Evolutionary conservation across 1,284 basidiomycete genomes (phyloP).

Genomic region (Trichosporon sp.): DNA sequence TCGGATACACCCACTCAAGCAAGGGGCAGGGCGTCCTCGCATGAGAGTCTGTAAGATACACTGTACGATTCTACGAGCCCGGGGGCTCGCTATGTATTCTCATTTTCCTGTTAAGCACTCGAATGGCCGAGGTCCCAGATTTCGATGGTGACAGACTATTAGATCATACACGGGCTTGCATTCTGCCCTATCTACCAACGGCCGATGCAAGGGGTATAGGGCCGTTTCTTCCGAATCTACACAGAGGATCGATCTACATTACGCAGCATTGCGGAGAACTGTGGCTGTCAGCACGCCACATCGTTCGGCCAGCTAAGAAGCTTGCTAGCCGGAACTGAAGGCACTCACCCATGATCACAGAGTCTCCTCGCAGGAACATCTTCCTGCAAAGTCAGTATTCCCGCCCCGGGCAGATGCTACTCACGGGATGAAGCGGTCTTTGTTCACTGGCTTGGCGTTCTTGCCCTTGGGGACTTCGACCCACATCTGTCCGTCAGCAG

Average conservation of each 20-base stretch:
- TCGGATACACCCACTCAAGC: conserved; percentile 36
- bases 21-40: conserved; percentile 41
- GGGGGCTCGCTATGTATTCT: background rate
- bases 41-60: conserved; percentile 1
- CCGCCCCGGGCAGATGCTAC: conserved; percentile 58
- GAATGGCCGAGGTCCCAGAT: background rate
- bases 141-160: background rate
- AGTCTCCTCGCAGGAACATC: conserved; percentile 68
- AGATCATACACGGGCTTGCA: conserved; percentile 20
- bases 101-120: background rate
- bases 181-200: conserved; percentile 1
- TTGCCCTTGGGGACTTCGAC: conserved; percentile 97
- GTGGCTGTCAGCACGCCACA: background rate
- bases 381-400: conserved; percentile 32
- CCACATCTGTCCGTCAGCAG: conserved; percentile 71
- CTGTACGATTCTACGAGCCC: background rate
- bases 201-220: conserved; percentile 14
- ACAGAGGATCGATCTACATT: background rate
- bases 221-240: conserved; percentile 8
- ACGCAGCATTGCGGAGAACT: conserved; percentile 85
- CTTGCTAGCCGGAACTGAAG: background rate
- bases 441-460: conserved; percentile 97
- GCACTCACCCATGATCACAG: conserved; percentile 84
- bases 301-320: no score
- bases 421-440: conserved; percentile 98